Base-by-base conservation (phyloP, 1,284 basidiomycete species). In the Singerocomus rubriflavus region DNA sequence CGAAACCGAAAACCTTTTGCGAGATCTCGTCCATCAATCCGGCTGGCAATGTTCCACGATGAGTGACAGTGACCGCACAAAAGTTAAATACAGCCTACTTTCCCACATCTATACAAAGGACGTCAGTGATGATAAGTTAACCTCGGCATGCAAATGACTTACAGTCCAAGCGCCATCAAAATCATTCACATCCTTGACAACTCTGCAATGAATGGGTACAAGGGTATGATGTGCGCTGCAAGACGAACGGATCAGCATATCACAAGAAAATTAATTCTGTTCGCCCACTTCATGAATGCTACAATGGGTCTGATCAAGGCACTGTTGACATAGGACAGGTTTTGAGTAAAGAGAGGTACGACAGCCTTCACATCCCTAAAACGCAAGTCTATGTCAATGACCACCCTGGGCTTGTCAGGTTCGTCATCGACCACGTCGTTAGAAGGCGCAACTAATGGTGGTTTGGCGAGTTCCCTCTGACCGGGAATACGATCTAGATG, bases 251-350 rank as follows among this genome's bases (percentile, higher is more conserved):
- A 43, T 68, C 38, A 67, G 56, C 39, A 48, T 9, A 51, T 30
- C 33, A n/a, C 26, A n/a, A 14, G 17, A 35, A 32, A 14, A 49
- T 44, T 32, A 43, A 47, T 33, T 33, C 12, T 2, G 39, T n/a
- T 27, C 2, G 74, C 86, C 57, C 60, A 93, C 91, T 97, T 97
- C 83, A 99, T 97, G 66, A 99, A 99, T 0, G 94, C 95, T 6
- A 99, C 97, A 56, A 99, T 98, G 5, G 97, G 96, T 52, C 97
- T 74, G 37, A 98, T 90, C 30, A 99, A 75, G n/a, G 96, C 97
- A 64, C 89, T 93, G 63, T 96, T 96, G 54, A 90, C 88, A 65
- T 98, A 93, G 48, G 90, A 93, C 51, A 99, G 67, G 60, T 95
- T 90, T 40, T 77, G 79, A 29, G 91, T 86, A 71, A 93, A 97